These are phyloP conservation scores for Metschnikowia baotianmanensis DNA, from an alignment of 805 yeast species.

Conservation along the genomic window DNA sequence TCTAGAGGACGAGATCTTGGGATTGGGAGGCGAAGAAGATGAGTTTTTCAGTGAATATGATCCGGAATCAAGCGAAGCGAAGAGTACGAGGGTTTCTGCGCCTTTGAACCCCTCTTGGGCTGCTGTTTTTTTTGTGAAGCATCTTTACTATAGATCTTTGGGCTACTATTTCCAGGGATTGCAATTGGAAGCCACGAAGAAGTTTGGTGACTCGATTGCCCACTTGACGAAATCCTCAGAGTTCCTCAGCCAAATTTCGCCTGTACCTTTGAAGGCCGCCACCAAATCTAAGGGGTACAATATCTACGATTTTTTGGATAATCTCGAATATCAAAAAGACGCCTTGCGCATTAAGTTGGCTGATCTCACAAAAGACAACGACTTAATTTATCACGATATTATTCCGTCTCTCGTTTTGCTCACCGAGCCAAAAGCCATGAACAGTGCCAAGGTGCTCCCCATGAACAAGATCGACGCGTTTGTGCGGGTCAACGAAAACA, in stretches of 20 bases:
- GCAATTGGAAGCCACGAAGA: conserved; percentile 50
- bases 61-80: conserved; percentile 11
- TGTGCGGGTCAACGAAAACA: conserved; percentile 37
- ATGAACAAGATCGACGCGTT: conserved; percentile 47
- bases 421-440: conserved; percentile 65
- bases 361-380: conserved; percentile 76
- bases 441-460: conserved; percentile 61
- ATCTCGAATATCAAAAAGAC: conserved; percentile 41
- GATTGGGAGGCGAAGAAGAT: conserved; percentile 11
- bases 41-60: conserved; percentile 14
- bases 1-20: conserved; percentile 26
- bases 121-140: conserved; percentile 50
- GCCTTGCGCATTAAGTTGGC: conserved; percentile 35
- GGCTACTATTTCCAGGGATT: conserved; percentile 60
- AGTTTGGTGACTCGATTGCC: conserved; percentile 78
- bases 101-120: conserved; percentile 47
- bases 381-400: conserved; percentile 78
- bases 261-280: conserved; percentile 22
- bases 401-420: conserved; percentile 62
- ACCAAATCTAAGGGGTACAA: conserved; percentile 25
- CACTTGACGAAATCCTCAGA: conserved; percentile 52
- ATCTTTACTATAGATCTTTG: conserved; percentile 54
- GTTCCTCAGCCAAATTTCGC: conserved; percentile 26
- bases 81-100: conserved; percentile 22
- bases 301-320: conserved; percentile 39